Conservation (phyloP, 768 basidiomycete genomes). For the Phaeolepiota aurea region DNA sequence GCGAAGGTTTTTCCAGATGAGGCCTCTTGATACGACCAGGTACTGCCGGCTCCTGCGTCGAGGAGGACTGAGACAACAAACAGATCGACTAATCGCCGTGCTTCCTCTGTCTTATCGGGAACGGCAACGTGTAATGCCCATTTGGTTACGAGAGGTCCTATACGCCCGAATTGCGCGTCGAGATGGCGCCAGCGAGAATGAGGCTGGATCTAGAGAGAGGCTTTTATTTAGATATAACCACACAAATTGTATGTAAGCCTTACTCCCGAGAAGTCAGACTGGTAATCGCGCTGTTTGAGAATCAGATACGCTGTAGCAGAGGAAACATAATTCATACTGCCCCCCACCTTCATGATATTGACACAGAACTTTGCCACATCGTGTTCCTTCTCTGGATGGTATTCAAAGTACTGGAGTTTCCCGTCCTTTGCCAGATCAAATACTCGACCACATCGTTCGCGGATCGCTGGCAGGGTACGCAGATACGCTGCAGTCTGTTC, state of each 20-base stretch:
- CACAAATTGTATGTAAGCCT: conserved; percentile 12
- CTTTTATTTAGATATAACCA: background rate
- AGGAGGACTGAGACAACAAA: conserved; percentile 88
- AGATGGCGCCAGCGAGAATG: conserved; percentile 91
- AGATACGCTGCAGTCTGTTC: conserved; percentile 56
- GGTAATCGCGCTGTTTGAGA: conserved; percentile 60
- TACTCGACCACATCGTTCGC: conserved; percentile 75
- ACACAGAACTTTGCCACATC: conserved; percentile 69
- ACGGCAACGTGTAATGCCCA: conserved; percentile 38
- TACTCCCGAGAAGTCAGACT: conserved; percentile 55
- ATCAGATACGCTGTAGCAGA: too few relatives aligned
- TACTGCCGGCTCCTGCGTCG: conserved; percentile 86
- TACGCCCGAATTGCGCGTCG: conserved; percentile 58
- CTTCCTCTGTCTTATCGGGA: conserved; percentile 47
- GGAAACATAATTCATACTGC: background rate
- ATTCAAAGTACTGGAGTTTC: conserved; percentile 79
- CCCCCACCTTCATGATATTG: conserved; percentile 65
- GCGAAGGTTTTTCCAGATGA: conserved; percentile 42
- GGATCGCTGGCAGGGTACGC: conserved; percentile 81
- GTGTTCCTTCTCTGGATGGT: conserved; percentile 68
- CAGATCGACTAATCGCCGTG: conserved; percentile 77
- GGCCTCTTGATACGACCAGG: conserved; percentile 70
- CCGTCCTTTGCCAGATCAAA: conserved; percentile 68
- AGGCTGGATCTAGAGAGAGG: conserved; percentile 58
- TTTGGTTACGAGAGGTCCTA: conserved; percentile 46